Conservation (phyloP, 2,329 filamentous ascomycete genomes). For the Aspergillus terreus region DNA sequence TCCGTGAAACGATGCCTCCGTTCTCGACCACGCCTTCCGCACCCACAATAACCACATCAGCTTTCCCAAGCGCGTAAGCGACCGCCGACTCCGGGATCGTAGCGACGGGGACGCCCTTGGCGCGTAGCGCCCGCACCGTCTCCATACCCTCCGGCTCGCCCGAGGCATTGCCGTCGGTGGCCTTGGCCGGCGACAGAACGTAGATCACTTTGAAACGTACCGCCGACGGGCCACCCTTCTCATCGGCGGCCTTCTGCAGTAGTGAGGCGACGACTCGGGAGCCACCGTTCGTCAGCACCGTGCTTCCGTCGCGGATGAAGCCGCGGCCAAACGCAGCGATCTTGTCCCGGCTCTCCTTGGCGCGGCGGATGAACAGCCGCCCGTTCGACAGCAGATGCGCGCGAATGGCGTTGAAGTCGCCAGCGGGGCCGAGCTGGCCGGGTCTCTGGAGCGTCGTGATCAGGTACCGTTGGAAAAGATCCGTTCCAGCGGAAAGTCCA, state of each 20-base stretch:
- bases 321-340: slow-evolving; percentile 77
- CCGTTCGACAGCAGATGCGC: slow-evolving; percentile 83
- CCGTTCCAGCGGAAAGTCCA: slow-evolving; percentile 86
- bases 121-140: slow-evolving; percentile 68
- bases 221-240: slow-evolving; percentile 51
- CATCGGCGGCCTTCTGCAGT: slow-evolving; percentile 68
- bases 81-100: slow-evolving; percentile 72
- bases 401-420: slow-evolving; percentile 78
- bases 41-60: slow-evolving; percentile 65
- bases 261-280: slow-evolving; percentile 78
- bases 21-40: slow-evolving; percentile 89
- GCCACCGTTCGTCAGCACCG: slow-evolving; percentile 87
- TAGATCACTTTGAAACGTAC: slow-evolving; percentile 83
- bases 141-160: slow-evolving; percentile 61
- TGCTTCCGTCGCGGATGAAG: slow-evolving; percentile 73
- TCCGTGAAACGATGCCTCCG: slow-evolving; percentile 82
- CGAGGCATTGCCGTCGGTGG: slow-evolving; percentile 11
- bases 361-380: slow-evolving; percentile 78
- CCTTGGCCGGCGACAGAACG: slow-evolving; percentile 48
- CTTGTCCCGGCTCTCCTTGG: slow-evolving; percentile 77
- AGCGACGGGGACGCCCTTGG: slow-evolving; percentile 75
- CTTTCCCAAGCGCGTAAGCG: slow-evolving; percentile 72
- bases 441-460: slow-evolving; percentile 65
- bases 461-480: slow-evolving; percentile 92
- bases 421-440: slow-evolving; percentile 47